Conservation (phyloP, 2,329 filamentous ascomycete species). For the Ascomycota sp. region DNA sequence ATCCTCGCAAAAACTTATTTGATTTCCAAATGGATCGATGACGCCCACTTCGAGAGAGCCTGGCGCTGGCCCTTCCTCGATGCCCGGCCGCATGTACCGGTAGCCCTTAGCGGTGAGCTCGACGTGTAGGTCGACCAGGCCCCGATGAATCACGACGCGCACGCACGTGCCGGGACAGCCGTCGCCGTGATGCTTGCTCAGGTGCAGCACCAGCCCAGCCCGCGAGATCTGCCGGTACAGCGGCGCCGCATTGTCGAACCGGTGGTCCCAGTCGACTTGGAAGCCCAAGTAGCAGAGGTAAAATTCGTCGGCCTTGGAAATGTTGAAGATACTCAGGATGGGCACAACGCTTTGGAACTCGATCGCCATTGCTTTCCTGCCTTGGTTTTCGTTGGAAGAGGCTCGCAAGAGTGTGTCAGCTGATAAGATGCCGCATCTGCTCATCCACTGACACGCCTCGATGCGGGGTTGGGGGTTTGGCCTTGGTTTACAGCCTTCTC, state of each 20-base stretch:
- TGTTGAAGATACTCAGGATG: constrained; percentile 5
- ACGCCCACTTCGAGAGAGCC: constrained; percentile 2
- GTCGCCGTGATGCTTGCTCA: constrained; percentile 6
- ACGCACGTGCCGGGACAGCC: constrained; percentile 4
- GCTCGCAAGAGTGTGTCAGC: too few relatives aligned
- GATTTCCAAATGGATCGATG: constrained; percentile 5
- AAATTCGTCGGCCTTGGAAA: constrained; percentile 6
- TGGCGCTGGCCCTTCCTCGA: constrained; percentile 3
- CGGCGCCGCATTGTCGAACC: constrained; percentile 4
- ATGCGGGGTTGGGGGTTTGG: too few relatives aligned
- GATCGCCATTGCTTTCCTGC: neutral
- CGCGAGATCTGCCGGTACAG: constrained; percentile 5
- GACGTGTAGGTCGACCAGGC: constrained; percentile 2
- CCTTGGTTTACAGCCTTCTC: too few relatives aligned
- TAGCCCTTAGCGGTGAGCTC: constrained; percentile 4
- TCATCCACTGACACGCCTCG: too few relatives aligned
- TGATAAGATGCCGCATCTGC: too few relatives aligned
- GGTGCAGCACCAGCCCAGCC: constrained; percentile 3
- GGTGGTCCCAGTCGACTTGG: constrained; percentile 5
- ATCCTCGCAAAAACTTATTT: constrained; percentile 3
- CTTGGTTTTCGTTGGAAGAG: too few relatives aligned
- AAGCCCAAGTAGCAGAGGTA: constrained; percentile 5
- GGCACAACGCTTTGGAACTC: constrained; percentile 4
- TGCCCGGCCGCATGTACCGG: constrained; percentile 4
- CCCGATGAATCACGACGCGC: constrained; percentile 1